These are phyloP conservation scores for Calonectria pauciramosa DNA, from an alignment of 2,329 filamentous ascomycete genomes.

Conservation along the genomic window DNA sequence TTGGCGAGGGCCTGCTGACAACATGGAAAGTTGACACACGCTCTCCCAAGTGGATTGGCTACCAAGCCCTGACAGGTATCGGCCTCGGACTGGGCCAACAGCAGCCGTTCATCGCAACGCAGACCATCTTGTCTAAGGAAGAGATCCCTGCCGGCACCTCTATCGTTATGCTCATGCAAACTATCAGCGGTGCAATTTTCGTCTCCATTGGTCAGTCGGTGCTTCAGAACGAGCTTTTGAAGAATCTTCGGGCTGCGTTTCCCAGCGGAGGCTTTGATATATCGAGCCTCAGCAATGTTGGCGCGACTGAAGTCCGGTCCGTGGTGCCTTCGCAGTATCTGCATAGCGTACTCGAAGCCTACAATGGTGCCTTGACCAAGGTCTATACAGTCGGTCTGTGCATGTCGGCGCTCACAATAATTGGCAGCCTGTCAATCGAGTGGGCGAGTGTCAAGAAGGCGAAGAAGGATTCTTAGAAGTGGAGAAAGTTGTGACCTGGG, in stretches of 20 bases:
- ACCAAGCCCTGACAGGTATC: constrained; percentile 51
- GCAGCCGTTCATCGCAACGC: constrained; percentile 60
- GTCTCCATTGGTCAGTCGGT: constrained; percentile 63
- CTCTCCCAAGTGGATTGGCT: constrained; percentile 58
- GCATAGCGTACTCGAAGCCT: neutral
- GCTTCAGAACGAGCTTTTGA: constrained; percentile 62
- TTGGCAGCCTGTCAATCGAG: neutral
- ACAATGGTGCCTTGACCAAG: constrained; percentile 6
- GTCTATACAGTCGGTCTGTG: neutral
- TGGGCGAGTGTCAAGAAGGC: constrained; percentile 5
- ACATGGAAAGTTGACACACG: constrained; percentile 53
- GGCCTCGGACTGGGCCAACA: constrained; percentile 59
- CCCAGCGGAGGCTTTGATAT: neutral
- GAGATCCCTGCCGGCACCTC: constrained; percentile 54
- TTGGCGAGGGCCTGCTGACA: constrained; percentile 59
- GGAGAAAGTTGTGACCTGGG: neutral
- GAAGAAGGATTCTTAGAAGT: neutral
- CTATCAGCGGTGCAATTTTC: constrained; percentile 59
- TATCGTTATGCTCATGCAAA: constrained; percentile 49
- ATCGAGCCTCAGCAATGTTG: neutral
- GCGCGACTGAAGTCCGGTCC: neutral
- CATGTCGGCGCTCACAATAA: constrained; percentile 5
- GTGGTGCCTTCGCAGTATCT: neutral
- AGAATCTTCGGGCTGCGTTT: constrained; percentile 14
- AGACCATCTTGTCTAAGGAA: constrained; percentile 46